These are phyloP conservation scores for Cladosporium sp. DNA, from an alignment of 2,329 filamentous ascomycete genomes.

Conservation along the genomic window DNA sequence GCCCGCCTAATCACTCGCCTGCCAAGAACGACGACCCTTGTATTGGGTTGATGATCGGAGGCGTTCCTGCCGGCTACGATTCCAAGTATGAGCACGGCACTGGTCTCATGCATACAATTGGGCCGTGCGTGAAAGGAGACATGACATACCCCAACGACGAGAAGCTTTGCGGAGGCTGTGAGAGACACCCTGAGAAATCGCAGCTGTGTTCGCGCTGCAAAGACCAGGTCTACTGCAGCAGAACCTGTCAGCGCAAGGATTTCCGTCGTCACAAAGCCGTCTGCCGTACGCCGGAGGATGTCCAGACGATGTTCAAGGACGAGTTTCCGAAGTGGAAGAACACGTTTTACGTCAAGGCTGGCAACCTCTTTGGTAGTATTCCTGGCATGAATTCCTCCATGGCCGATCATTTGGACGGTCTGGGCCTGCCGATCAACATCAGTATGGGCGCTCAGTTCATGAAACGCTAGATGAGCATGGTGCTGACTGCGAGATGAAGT, in stretches of 20 bases:
- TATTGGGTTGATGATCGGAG: background rate
- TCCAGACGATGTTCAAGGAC: background rate
- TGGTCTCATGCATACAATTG: background rate
- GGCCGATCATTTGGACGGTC: background rate
- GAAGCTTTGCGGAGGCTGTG: constrained; percentile 11
- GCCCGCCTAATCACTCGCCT: background rate
- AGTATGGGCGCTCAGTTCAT: background rate
- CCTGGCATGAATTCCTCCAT: background rate
- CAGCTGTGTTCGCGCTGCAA: background rate
- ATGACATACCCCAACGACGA: background rate
- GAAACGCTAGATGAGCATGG: background rate
- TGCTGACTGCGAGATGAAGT: background rate
- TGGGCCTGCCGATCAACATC: background rate
- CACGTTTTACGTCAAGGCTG: background rate
- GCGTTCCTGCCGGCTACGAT: background rate
- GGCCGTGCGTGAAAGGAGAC: background rate
- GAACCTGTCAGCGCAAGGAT: constrained; percentile 1
- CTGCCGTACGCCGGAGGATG: constrained; percentile 8
- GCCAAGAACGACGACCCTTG: background rate
- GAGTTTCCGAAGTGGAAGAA: background rate
- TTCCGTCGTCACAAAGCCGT: background rate
- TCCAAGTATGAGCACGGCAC: background rate
- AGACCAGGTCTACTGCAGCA: constrained; percentile 13
- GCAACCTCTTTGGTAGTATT: background rate
- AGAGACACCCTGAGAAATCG: background rate